These are phyloP conservation scores for Aspergillus eucalypticola DNA, from an alignment of 2,329 filamentous ascomycete species.

Conservation along the genomic window DNA sequence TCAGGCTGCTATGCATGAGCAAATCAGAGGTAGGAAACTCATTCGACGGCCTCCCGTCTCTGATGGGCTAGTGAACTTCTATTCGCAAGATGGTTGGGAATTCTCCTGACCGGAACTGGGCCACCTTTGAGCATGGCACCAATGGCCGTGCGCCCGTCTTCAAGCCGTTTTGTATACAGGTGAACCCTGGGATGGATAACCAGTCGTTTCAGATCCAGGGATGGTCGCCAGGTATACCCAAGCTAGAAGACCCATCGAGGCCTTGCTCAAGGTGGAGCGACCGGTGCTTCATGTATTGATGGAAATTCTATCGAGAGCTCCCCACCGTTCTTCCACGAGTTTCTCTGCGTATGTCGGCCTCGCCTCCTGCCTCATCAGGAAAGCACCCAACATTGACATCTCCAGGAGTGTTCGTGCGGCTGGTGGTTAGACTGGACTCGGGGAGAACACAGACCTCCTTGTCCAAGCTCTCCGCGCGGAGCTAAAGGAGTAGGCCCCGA, in stretches of 20 bases:
- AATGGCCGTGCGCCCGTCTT: background rate
- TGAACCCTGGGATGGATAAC: background rate
- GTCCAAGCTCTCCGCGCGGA: background rate
- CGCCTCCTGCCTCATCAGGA: background rate
- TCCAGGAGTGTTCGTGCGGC: background rate
- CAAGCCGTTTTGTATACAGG: background rate
- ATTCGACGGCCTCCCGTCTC: background rate
- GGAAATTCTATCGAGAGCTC: background rate
- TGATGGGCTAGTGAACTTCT: background rate
- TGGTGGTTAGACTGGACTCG: background rate
- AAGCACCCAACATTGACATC: background rate
- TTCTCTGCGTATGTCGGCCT: background rate
- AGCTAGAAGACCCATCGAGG: background rate
- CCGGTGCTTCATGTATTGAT: background rate
- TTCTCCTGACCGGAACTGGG: background rate
- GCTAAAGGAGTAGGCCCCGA: background rate
- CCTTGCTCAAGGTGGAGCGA: background rate
- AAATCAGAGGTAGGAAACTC: background rate
- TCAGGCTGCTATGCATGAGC: constrained; percentile 22
- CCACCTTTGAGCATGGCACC: background rate
- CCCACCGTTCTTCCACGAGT: background rate
- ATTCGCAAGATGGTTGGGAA: background rate
- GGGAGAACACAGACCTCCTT: constrained; percentile 8
- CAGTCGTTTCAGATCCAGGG: background rate
- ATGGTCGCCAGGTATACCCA: background rate